Evolutionary conservation across 169 alveolate genomes (phyloP).

Genomic region (Plasmodium ovale): DNA sequence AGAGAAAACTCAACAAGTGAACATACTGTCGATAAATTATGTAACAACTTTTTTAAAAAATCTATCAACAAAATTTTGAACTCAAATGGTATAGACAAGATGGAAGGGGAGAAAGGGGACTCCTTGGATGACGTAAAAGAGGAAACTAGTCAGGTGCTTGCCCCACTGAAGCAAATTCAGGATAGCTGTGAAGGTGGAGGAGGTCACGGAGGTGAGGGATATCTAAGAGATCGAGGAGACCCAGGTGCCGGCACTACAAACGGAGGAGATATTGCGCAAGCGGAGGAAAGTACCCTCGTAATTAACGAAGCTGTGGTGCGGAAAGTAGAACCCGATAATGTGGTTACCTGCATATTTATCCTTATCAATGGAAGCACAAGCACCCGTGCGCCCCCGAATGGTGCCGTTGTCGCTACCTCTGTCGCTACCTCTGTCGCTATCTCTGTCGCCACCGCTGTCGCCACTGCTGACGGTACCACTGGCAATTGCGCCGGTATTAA

Average conservation of each 20-base stretch:
- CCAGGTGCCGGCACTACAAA: neutral
- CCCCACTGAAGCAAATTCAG: neutral
- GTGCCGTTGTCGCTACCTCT: neutral
- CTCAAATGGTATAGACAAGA: neutral
- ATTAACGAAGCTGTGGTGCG: neutral
- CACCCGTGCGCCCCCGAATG: neutral
- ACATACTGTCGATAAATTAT: conserved; percentile 68
- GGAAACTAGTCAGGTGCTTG: neutral
- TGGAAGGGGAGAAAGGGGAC: neutral
- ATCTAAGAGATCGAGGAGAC: neutral
- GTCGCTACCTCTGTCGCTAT: neutral
- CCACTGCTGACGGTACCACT: neutral
- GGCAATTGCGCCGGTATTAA: conserved; percentile 44
- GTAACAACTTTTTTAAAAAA: conserved; percentile 67
- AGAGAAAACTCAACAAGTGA: neutral
- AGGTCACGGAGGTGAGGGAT: neutral
- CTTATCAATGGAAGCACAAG: conserved; percentile 8
- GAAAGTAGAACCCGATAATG: neutral
- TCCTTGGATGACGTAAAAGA: neutral
- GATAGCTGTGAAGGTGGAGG: neutral
- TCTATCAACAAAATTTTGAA: conserved; percentile 45
- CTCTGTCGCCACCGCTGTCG: neutral
- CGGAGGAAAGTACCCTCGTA: neutral
- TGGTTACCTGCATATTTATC: conserved; percentile 36
- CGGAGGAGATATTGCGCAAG: neutral